phyloP scores from a whole-genome alignment of 2,329 filamentous ascomycete genomes.

The Cladophialophora carrionii region DNA sequence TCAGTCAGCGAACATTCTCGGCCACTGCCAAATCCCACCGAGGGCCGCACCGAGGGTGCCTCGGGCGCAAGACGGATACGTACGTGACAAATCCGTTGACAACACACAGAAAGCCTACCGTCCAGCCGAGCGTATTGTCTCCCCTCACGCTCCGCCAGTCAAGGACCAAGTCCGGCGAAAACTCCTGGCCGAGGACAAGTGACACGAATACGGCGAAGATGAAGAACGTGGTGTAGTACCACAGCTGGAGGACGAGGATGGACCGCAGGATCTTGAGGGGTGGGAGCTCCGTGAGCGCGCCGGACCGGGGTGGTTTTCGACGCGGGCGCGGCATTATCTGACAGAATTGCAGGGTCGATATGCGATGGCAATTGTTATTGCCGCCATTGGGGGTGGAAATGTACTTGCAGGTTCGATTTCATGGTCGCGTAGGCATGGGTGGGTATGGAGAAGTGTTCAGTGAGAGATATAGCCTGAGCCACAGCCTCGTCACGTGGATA shows the following conservation, averaged over 20 bases:
- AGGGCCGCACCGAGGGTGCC: too few relatives aligned
- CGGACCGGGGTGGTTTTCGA: conserved; percentile 66
- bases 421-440: neutral
- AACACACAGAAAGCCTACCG: conserved; percentile 68
- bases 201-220: conserved; percentile 69
- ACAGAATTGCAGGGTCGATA: conserved; percentile 32
- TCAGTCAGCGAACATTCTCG: neutral
- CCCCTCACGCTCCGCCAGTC: conserved; percentile 67
- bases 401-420: neutral
- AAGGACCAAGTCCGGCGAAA: conserved; percentile 62
- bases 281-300: conserved; percentile 67
- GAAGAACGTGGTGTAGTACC: conserved; percentile 66
- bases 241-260: conserved; percentile 66
- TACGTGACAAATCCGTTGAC: conserved; percentile 68
- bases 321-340: conserved; percentile 57
- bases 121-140: conserved; percentile 72
- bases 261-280: conserved; percentile 69
- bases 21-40: too few relatives aligned
- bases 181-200: conserved; percentile 64
- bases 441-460: neutral
- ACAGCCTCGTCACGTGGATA: neutral
- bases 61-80: conserved; percentile 53
- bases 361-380: conserved; percentile 37
- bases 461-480: neutral
- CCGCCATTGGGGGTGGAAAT: conserved; percentile 17